Base-by-base conservation (phyloP, 192 early-diverging fungal genomes). In the Coemansia sp. region DNA sequence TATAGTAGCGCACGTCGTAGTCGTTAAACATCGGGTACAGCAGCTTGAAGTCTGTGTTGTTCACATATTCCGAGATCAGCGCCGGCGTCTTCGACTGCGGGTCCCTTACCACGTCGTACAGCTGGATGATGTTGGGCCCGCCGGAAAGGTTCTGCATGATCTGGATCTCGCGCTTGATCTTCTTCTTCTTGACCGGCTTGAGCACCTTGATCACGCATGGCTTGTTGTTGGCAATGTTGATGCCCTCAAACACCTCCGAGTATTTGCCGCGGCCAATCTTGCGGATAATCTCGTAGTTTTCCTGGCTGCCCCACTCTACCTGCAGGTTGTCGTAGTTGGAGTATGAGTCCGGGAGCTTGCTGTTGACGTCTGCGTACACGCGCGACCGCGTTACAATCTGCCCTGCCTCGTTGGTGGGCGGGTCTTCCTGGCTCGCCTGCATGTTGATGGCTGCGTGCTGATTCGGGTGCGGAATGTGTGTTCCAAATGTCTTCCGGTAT, bases 121-220 rank as follows among this genome's bases (percentile, higher is more conserved):
- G 82, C 52, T 86, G 84, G 59, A 99, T 84, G 36, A 99, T 84
- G 69, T 99, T 99, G 18, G 88, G 83, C 4, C 96, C 96, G 39
- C 96, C 96, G 30, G 88, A 85, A 41, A 99, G 80, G 66, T 97
- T 99, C 70, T 97, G 94, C 62, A 99, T 84, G 53, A 99, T 99
- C 71, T 96, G 97, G 73, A 99, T 95, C 71, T 99, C 96, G 46
- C 96, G 84, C 85, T 96, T 97, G 65, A 99, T 99, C 84, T 99
- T 99, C 89, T 97, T 97, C 86, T 99, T 99, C 83, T 99, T 99
- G 61, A 99, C 93, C 4, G 96, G 96, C 82, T 99, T 99, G 45
- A 99, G 80, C 11, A 96, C 96, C 82, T 99, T 99, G 84, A 99
- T 99, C 58, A 94, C 90, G 80, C 96, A 97, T 62, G 94, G 86